Conservation (phyloP, 2,329 filamentous ascomycete genomes). For the Stachybotrys chartarum region DNA sequence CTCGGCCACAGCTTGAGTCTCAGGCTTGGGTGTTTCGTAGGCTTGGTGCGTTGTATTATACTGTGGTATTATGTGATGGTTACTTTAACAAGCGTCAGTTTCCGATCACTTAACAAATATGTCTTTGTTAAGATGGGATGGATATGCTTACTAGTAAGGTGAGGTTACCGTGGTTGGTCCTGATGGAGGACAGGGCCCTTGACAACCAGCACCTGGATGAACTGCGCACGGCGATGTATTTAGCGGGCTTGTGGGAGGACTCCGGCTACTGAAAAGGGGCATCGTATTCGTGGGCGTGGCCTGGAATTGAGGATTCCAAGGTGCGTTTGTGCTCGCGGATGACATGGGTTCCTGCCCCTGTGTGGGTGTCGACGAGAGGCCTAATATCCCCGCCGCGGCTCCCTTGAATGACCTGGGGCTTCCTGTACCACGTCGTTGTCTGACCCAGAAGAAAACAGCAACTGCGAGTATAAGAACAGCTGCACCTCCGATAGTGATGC, state of each 20-base stretch:
- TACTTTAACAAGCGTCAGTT: background rate
- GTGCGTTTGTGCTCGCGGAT: background rate
- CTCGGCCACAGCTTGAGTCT: background rate
- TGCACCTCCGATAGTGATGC: constrained; percentile 47
- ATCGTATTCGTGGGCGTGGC: constrained; percentile 11
- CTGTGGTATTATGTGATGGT: background rate
- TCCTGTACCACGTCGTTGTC: constrained; percentile 22
- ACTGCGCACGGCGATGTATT: constrained; percentile 10
- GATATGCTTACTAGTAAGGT: background rate
- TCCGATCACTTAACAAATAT: background rate
- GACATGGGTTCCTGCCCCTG: background rate
- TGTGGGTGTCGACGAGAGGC: background rate
- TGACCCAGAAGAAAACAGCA: constrained; percentile 40
- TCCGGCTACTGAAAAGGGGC: constrained; percentile 22
- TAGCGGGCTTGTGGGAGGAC: constrained; percentile 23
- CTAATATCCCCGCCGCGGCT: background rate
- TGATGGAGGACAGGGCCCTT: background rate
- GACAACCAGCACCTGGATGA: constrained; percentile 5
- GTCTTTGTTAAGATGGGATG: background rate
- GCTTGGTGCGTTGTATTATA: background rate
- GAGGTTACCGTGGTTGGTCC: background rate
- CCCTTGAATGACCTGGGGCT: background rate
- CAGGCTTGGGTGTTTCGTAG: background rate
- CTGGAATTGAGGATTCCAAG: constrained; percentile 6
- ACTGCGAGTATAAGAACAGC: constrained; percentile 36